phyloP scores from a whole-genome alignment of 2,329 filamentous ascomycete genomes.

The Peltaster fructicola region DNA sequence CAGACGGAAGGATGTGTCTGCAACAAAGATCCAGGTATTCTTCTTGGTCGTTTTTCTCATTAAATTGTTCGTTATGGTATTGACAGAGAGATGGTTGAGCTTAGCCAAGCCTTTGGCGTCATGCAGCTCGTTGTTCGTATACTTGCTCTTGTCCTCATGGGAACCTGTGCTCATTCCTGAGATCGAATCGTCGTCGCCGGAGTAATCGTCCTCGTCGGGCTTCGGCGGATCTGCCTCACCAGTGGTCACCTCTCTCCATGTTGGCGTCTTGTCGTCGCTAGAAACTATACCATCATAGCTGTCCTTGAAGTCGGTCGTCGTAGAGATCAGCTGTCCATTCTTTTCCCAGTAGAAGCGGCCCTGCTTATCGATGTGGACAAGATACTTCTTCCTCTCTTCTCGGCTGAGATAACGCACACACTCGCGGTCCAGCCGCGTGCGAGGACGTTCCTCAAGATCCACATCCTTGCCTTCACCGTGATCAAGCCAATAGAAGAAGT shows the following conservation, averaged over 20 bases:
- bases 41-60: constrained; percentile 64
- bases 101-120: constrained; percentile 43
- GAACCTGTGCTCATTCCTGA: constrained; percentile 31
- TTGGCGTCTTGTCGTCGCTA: constrained; percentile 25
- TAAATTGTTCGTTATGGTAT: constrained; percentile 60
- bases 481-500: constrained; percentile 91
- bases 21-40: constrained; percentile 88
- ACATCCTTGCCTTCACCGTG: constrained; percentile 55
- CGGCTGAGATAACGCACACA: constrained; percentile 67
- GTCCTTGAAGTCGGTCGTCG: constrained; percentile 57
- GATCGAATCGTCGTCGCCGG: constrained; percentile 12
- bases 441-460: constrained; percentile 53
- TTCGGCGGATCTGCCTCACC: constrained; percentile 12
- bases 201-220: constrained; percentile 4
- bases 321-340: constrained; percentile 61
- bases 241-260: constrained; percentile 21
- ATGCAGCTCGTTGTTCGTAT: constrained; percentile 46
- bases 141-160: constrained; percentile 44
- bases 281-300: constrained; percentile 47
- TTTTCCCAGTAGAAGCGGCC: constrained; percentile 78
- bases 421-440: constrained; percentile 58
- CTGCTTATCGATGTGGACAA: constrained; percentile 56
- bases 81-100: constrained; percentile 48
- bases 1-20: constrained; percentile 66
- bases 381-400: constrained; percentile 66